Conservation (phyloP, 31 red algal species). For the Porphyra umbilicalis region DNA sequence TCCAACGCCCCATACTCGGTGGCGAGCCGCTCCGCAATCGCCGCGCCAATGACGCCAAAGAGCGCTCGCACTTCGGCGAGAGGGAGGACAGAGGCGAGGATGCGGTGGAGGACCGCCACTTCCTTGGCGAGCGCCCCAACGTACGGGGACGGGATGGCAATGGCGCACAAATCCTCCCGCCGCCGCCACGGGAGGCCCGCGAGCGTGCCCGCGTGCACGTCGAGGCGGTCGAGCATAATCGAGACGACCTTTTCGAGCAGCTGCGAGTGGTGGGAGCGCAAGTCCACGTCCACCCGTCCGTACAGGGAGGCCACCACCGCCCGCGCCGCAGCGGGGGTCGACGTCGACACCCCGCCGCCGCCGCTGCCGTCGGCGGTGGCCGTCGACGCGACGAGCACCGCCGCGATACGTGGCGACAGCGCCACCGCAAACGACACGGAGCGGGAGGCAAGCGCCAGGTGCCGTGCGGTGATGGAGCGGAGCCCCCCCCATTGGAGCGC, state of each 20-base stretch:
- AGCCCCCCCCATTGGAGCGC: slow-evolving; percentile 76
- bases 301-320: not conserved
- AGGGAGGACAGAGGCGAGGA: slow-evolving; percentile 57
- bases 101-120: slow-evolving; percentile 56
- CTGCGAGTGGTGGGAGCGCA: slow-evolving; percentile 68
- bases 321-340: not conserved
- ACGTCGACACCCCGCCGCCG: slow-evolving; percentile 17
- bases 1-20: slow-evolving; percentile 46
- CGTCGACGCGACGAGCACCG: not conserved
- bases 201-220: slow-evolving; percentile 37
- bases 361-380: not conserved
- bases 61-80: slow-evolving; percentile 33
- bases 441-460: slow-evolving; percentile 66
- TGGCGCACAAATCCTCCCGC: slow-evolving; percentile 34
- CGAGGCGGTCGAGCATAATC: slow-evolving; percentile 78
- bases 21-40: slow-evolving; percentile 31
- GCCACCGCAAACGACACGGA: slow-evolving; percentile 48
- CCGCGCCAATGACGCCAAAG: slow-evolving; percentile 42
- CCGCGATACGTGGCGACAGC: slow-evolving; percentile 1
- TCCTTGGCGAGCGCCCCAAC: slow-evolving; percentile 55
- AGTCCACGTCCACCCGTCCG: slow-evolving; percentile 29
- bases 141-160: slow-evolving; percentile 60
- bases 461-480: slow-evolving; percentile 68
- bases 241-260: slow-evolving; percentile 62
- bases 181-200: slow-evolving; percentile 66